Base-by-base conservation (phyloP, 192 early-diverging fungal species). In the Coemansia aciculifera region DNA sequence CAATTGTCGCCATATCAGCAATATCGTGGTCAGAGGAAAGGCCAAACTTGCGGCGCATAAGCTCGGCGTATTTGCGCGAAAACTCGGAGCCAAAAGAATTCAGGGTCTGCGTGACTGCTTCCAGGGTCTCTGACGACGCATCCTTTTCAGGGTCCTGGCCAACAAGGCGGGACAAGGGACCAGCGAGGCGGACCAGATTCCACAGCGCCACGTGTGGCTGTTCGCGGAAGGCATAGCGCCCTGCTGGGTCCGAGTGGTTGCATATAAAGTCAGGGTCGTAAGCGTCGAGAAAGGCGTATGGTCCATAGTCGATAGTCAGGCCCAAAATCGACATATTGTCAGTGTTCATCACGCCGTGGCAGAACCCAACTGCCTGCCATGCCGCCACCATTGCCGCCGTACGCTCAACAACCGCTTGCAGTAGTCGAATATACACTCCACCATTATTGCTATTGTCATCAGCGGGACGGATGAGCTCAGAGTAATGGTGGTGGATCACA, bases 321-420 rank as follows among this genome's bases (percentile, higher is more conserved):
- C 93, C 92, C 23, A 93, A 67, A 1, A 95, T 71, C 3, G 92
- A 93, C 89, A 94, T 91, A 66, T 96, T 96, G 74, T 96, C 94
- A 0, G 94, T 95, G 75, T 95, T 95, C 90, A 95, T 91, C 2
- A 95, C 94, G 34, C 93, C 90, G 62, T 94, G 89, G 83, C 87
- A 88, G 75, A 93, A 93, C 7, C 91, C 93, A 32, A 89, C 75
- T 0, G 86, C 78, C 77, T 94, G 92, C 94, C 92, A 95, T 21
- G 74, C 80, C 6, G 94, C 92, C 19, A 93, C 85, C 85, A 89
- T 92, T 15, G 71, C 54, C 0, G 92, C 92, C 0, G 93, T 95
- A 19, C 77, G 74, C 15, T 73, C 67, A 3, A 87, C 84, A 1
- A 93, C 84, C 32, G 84, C 67, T 34, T 63, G 51, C 59, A 93